Conservation (phyloP, 2,329 filamentous ascomycete genomes). For the Colletotrichum higginsianum region DNA sequence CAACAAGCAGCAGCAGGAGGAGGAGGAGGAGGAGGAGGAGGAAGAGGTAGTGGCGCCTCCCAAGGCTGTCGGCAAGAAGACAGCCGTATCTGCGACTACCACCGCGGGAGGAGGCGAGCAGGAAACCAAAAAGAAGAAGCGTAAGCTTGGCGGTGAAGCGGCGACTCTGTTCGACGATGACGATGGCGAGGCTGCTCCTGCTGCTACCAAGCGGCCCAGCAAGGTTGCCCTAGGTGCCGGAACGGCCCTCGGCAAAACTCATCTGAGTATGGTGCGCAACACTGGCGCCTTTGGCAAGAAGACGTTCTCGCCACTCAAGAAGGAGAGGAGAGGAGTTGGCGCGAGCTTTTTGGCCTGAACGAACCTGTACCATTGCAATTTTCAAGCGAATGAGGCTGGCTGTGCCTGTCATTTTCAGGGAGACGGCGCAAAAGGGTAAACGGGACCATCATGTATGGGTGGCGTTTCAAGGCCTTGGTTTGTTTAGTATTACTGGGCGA, state of each 20-base stretch:
- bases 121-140: conserved; percentile 76
- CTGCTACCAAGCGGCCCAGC: conserved; percentile 48
- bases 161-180: conserved; percentile 81
- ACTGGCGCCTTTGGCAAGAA: conserved; percentile 63
- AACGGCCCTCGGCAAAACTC: conserved; percentile 50
- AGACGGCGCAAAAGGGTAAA: conserved; percentile 9
- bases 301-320: conserved; percentile 81
- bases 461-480: conserved; percentile 21
- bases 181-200: conserved; percentile 60
- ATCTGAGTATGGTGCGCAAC: conserved; percentile 58
- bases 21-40: conserved; percentile 11
- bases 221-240: conserved; percentile 51
- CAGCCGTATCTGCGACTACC: conserved; percentile 45
- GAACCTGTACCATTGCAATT: background rate
- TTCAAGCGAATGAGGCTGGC: conserved; percentile 4
- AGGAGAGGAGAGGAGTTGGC: conserved; percentile 73
- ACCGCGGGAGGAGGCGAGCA: conserved; percentile 49
- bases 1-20: too few species aligned
- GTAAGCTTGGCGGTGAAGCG: conserved; percentile 76
- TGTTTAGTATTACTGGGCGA: conserved; percentile 2
- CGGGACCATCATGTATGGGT: conserved; percentile 26
- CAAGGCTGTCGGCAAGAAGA: conserved; percentile 46
- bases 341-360: conserved; percentile 71
- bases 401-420: background rate
- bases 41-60: conserved; percentile 50